These are phyloP conservation scores for Geotrichum ghanense DNA, from an alignment of 805 yeast genomes.

Conservation along the genomic window DNA sequence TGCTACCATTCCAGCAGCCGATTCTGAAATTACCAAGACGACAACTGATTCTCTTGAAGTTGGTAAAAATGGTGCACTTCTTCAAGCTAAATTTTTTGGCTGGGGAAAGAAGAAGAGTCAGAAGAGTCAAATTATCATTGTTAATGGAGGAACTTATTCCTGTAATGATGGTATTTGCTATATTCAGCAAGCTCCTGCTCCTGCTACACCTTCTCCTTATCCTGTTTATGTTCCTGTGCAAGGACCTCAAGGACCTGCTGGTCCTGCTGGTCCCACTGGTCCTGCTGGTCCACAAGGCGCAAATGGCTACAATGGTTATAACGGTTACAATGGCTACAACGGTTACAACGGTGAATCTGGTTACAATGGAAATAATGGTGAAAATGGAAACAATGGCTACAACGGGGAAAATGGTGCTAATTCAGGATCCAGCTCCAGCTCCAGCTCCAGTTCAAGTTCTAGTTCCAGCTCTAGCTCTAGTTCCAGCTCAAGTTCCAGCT, in stretches of 20 bases:
- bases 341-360: constrained; percentile 4
- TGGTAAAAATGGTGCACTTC: background rate
- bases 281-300: background rate
- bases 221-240: background rate
- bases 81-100: background rate
- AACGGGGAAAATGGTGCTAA: constrained; percentile 3
- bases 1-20: background rate
- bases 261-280: background rate
- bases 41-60: background rate
- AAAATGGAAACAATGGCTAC: constrained; percentile 3
- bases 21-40: too few species aligned
- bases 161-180: background rate
- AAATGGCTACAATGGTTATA: constrained; percentile 2
- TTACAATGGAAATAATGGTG: background rate
- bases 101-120: background rate
- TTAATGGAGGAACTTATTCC: background rate
- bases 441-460: too few species aligned
- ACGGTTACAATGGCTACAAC: constrained; percentile 1
- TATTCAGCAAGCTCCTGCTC: background rate
- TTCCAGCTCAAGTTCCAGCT: too few species aligned
- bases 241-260: constrained; percentile 2
- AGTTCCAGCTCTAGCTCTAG: too few species aligned
- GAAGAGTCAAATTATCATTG: background rate
- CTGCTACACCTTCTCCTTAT: background rate
- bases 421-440: too few species aligned